Conservation (phyloP, 140 eudicot genomes). For the Erigeron philadelphicus region DNA sequence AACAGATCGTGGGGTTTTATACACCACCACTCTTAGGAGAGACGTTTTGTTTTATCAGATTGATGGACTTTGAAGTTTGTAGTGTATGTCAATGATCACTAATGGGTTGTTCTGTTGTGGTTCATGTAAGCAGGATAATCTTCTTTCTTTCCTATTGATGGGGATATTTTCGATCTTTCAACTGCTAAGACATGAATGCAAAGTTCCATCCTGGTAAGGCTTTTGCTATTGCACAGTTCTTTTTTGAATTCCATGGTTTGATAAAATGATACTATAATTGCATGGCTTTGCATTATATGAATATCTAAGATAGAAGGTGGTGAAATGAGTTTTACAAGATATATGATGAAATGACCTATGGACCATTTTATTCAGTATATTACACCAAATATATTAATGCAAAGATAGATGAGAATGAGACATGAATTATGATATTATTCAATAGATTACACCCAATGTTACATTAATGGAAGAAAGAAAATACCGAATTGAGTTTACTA, state of each 20-base stretch:
- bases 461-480: conserved; percentile 11
- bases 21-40: no score
- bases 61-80: no score
- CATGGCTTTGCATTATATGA: no score
- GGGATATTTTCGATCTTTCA: conserved; percentile 5
- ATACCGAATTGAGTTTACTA: conserved; percentile 1
- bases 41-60: no score
- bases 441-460: conserved; percentile 11
- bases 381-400: conserved; percentile 3
- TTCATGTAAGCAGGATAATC: no score
- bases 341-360: not conserved
- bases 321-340: not conserved
- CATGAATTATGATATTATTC: not conserved
- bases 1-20: no score
- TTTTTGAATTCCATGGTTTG: no score
- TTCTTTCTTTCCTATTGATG: not conserved
- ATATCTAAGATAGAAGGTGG: not conserved
- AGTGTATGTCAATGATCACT: no score
- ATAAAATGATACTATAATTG: no score
- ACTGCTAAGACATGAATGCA: not conserved
- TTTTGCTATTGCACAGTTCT: no score
- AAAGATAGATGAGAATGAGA: not conserved
- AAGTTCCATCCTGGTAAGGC: no score
- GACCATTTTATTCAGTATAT: not conserved
- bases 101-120: no score